Evolutionary conservation across 805 yeast genomes (phyloP).

Genomic region (Scheffersomyces stipitis): DNA sequence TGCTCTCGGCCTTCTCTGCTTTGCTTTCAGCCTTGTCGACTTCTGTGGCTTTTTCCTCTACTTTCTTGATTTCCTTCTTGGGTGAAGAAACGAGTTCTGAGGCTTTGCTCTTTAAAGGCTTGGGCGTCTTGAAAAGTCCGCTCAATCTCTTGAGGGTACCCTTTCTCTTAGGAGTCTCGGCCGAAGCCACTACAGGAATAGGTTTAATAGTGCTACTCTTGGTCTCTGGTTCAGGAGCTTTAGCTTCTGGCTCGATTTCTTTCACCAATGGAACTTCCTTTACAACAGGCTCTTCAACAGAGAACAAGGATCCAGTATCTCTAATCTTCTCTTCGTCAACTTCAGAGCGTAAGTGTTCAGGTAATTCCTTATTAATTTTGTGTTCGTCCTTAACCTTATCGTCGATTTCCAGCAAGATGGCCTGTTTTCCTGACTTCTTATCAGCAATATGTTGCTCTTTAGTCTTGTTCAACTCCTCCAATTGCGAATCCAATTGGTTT

Average conservation of each 20-base stretch:
- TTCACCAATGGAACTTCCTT: slow-evolving; percentile 15
- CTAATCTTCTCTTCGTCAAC: slow-evolving; percentile 35
- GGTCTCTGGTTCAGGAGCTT: slow-evolving; percentile 4
- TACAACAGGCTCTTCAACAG: slow-evolving; percentile 23
- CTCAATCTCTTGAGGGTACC: slow-evolving; percentile 21
- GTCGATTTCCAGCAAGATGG: slow-evolving; percentile 29
- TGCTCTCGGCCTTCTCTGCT: neutral
- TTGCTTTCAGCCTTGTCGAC: neutral
- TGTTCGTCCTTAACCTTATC: slow-evolving; percentile 46
- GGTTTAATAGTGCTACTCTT: slow-evolving; percentile 8
- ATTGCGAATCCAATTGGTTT: slow-evolving; percentile 41
- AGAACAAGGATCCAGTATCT: slow-evolving; percentile 41
- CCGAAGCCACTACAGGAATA: slow-evolving; percentile 8
- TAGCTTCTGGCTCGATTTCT: slow-evolving; percentile 4
- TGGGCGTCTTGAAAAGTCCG: slow-evolving; percentile 13
- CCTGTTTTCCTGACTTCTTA: slow-evolving; percentile 35
- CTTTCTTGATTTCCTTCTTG: slow-evolving; percentile 6
- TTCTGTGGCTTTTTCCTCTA: neutral
- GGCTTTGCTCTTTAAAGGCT: slow-evolving; percentile 4
- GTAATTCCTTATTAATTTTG: slow-evolving; percentile 48
- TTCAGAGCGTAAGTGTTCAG: slow-evolving; percentile 48
- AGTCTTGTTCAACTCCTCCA: slow-evolving; percentile 40
- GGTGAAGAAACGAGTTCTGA: slow-evolving; percentile 2
- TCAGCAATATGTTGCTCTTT: slow-evolving; percentile 35
- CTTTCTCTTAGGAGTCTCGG: slow-evolving; percentile 9